Evolutionary conservation across 2,329 filamentous ascomycete genomes (phyloP), one percentile per base, ranked within the genome.

Genomic region (Phaeosphaeriaceae sp.): DNA sequence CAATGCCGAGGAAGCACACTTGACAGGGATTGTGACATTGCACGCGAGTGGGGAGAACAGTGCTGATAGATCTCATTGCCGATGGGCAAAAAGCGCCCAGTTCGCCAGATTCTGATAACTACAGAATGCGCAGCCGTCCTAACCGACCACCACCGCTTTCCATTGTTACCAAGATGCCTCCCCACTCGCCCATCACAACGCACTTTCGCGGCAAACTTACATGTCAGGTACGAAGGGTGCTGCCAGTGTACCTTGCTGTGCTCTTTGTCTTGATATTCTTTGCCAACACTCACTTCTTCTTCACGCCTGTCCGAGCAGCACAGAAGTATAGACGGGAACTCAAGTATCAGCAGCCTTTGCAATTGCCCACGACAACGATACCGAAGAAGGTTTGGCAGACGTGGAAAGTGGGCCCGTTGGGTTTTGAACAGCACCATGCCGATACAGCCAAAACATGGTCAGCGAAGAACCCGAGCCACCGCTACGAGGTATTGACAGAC

Each of bases 341-440:
- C 51, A 73, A 64, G 47, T 76, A 77, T 42, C 74, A 77, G 40
- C 62, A 75, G 46, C 72, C 72, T 19, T 54, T 73, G 15, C 70
- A 75, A 48, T 22, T 60, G 5, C 52, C 68, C 25, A 63, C 58
- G 45, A 60, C 61, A 57, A 51, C 71, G 53, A 66, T 91, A 88
- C 66, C 89, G 84, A 6, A 83, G 54, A 92, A 91, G 76, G 89
- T 92, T 64, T 92, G 89, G 89, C 89, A 92, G 75, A 89, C 87
- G 0, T 92, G 89, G 89, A 92, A 91, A 73, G 84, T 89, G 25
- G 84, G 89, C 60, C 87, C 89, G 1, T 79, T 91, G 33, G 80
- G 81, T 1, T 91, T 91, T 68, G 89, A 90, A 61, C 83, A 87
- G 67, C 82, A 86, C 52, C 88, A 91, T 67, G 79, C 85, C 31